phyloP scores from a whole-genome alignment of 352 stramenopile genomes.

The Phytopythium aichiense region DNA sequence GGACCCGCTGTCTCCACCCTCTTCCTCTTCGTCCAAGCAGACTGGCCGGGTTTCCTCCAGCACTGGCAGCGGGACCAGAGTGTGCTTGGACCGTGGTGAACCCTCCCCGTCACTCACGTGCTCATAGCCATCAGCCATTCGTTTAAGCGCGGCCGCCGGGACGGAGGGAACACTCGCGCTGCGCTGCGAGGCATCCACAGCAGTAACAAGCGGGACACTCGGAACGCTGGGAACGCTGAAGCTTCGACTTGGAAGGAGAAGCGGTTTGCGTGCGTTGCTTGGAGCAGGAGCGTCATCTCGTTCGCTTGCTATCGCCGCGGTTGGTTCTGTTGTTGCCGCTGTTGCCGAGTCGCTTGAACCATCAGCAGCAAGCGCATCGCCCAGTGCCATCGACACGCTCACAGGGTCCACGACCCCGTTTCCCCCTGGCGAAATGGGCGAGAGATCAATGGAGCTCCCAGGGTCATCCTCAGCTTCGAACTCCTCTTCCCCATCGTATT shows the following conservation, averaged over 20 bases:
- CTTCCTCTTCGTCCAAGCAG: conserved; percentile 1
- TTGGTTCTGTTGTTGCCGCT: neutral
- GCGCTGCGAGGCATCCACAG: conserved; percentile 4
- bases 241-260: conserved; percentile 13
- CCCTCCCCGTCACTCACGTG: conserved; percentile 1
- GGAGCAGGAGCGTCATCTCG: neutral
- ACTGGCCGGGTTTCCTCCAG: conserved; percentile 6
- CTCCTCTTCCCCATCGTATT: conserved; percentile 13
- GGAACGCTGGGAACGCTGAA: conserved; percentile 19
- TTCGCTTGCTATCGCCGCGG: neutral
- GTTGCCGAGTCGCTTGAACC: neutral
- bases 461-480: conserved; percentile 12
- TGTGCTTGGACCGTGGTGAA: conserved; percentile 9
- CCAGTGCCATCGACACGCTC: neutral
- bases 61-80: conserved; percentile 10
- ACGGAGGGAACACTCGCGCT: conserved; percentile 24
- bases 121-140: conserved; percentile 13
- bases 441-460: no score
- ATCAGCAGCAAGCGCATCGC: neutral
- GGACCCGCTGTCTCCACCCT: conserved; percentile 12
- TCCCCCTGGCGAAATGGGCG: neutral
- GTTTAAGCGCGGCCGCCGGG: conserved; percentile 3
- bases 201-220: neutral
- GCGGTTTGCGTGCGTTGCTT: neutral
- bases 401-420: neutral